Conservation (phyloP, 2,329 filamentous ascomycete species). For the Diplodia seriata region DNA sequence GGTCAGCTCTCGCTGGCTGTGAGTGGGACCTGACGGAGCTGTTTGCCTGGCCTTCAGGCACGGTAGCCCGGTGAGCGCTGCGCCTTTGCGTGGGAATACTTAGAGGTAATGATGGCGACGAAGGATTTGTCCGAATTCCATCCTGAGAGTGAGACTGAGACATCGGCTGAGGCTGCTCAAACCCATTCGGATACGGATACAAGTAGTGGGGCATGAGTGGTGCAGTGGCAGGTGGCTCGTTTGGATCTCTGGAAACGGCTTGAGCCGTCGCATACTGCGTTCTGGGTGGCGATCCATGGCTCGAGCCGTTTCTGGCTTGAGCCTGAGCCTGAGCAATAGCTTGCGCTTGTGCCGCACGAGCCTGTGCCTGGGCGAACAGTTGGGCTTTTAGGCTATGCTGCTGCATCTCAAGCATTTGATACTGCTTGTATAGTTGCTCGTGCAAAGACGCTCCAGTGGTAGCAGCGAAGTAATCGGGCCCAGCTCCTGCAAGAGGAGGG, state of each 20-base stretch:
- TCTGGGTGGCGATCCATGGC: slow-evolving; percentile 28
- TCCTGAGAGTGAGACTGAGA: slow-evolving; percentile 50
- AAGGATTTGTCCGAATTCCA: slow-evolving; percentile 56
- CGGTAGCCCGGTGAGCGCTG: slow-evolving; percentile 51
- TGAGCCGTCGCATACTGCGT: slow-evolving; percentile 30
- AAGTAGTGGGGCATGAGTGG: slow-evolving; percentile 49
- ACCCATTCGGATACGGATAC: slow-evolving; percentile 56
- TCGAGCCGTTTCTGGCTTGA: slow-evolving; percentile 32
- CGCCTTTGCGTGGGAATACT: slow-evolving; percentile 53
- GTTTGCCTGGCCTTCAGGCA: slow-evolving; percentile 50
- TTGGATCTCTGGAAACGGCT: slow-evolving; percentile 9
- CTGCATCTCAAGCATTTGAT: slow-evolving; percentile 55
- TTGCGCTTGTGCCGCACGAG: slow-evolving; percentile 41
- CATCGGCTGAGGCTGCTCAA: slow-evolving; percentile 49
- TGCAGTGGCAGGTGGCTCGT: slow-evolving; percentile 39
- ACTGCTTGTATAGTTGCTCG: slow-evolving; percentile 58
- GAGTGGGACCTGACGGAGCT: slow-evolving; percentile 57
- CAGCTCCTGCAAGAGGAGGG: slow-evolving; percentile 49
- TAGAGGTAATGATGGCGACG: slow-evolving; percentile 55
- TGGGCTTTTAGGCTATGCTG: slow-evolving; percentile 47
- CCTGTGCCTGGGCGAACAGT: slow-evolving; percentile 45
- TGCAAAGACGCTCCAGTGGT: slow-evolving; percentile 53
- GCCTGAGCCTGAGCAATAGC: slow-evolving; percentile 42
- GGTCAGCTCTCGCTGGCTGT: slow-evolving; percentile 55
- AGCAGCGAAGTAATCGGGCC: slow-evolving; percentile 53